These are phyloP conservation scores for Chara braunii DNA, from an alignment of 139 green algal species.

Conservation along the genomic window DNA sequence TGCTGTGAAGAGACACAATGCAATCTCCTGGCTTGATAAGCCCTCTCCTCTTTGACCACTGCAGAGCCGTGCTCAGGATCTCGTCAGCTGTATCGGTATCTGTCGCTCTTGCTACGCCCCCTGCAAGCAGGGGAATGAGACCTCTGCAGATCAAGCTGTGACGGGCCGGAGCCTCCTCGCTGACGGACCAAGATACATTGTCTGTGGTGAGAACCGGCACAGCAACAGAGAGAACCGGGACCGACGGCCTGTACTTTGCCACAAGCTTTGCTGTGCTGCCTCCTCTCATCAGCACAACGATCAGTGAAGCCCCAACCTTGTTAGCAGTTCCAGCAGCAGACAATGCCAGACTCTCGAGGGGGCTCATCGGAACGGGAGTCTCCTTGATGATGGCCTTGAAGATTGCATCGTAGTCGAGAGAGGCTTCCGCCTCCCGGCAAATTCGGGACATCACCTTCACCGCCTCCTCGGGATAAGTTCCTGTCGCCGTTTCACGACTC, in stretches of 20 bases:
- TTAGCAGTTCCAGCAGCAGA: constrained; percentile 88
- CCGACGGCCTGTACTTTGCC: constrained; percentile 46
- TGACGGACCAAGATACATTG: constrained; percentile 24
- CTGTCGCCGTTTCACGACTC: constrained; percentile 70
- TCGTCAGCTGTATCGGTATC: constrained; percentile 36
- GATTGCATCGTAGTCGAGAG: constrained; percentile 53
- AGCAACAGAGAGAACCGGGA: constrained; percentile 47
- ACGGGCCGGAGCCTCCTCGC: constrained; percentile 26
- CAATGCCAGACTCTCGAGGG: constrained; percentile 87
- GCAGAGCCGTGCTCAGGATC: constrained; percentile 20
- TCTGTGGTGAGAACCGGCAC: constrained; percentile 44
- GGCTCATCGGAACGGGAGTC: constrained; percentile 70
- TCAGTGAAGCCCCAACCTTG: constrained; percentile 69
- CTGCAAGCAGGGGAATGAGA: constrained; percentile 39
- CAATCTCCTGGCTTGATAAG: constrained; percentile 29
- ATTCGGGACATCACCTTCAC: constrained; percentile 71
- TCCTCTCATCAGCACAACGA: constrained; percentile 47
- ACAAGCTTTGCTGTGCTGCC: constrained; percentile 47
- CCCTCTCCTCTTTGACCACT: not conserved
- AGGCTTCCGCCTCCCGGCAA: constrained; percentile 66
- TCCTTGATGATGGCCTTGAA: constrained; percentile 76
- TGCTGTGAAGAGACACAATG: constrained; percentile 35
- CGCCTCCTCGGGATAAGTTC: constrained; percentile 56
- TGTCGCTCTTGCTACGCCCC: constrained; percentile 25
- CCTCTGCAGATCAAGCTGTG: constrained; percentile 43